Conservation (phyloP, 2,329 filamentous ascomycete species). For the Aspergillus piperis region DNA sequence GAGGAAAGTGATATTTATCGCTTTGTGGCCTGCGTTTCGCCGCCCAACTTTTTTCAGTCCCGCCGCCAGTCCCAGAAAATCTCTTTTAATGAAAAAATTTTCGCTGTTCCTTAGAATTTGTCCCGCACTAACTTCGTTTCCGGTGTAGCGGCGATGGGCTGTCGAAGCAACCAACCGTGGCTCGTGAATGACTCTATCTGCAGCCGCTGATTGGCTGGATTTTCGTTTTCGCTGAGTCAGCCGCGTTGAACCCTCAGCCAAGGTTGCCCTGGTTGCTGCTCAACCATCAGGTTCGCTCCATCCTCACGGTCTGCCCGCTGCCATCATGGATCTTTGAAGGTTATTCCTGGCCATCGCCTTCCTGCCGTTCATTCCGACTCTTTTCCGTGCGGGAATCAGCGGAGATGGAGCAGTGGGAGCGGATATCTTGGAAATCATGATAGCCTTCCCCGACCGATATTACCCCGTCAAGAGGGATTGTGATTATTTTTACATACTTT, state of each 20-base stretch:
- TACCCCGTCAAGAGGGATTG: neutral
- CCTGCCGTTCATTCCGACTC: neutral
- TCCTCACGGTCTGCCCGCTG: neutral
- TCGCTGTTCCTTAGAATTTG: conserved; percentile 18
- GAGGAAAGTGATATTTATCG: conserved; percentile 41
- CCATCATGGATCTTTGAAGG: neutral
- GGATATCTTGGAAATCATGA: neutral
- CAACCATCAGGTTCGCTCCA: neutral
- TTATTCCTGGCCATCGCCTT: neutral
- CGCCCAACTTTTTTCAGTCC: conserved; percentile 26
- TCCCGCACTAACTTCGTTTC: conserved; percentile 26
- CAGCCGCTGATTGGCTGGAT: conserved; percentile 13
- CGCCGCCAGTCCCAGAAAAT: conserved; percentile 18
- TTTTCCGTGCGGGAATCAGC: neutral
- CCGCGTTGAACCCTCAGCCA: neutral
- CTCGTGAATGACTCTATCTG: conserved; percentile 19
- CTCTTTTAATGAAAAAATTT: conserved; percentile 20
- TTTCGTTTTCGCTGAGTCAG: neutral
- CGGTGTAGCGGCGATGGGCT: conserved; percentile 19
- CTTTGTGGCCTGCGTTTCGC: conserved; percentile 36
- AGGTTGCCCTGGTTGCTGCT: neutral
- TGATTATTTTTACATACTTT: too few species aligned
- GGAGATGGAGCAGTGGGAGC: neutral
- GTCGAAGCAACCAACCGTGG: conserved; percentile 26
- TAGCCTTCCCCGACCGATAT: neutral